Evolutionary conservation across 139 green algal species (phyloP).

Genomic region (Eudorina sp.): DNA sequence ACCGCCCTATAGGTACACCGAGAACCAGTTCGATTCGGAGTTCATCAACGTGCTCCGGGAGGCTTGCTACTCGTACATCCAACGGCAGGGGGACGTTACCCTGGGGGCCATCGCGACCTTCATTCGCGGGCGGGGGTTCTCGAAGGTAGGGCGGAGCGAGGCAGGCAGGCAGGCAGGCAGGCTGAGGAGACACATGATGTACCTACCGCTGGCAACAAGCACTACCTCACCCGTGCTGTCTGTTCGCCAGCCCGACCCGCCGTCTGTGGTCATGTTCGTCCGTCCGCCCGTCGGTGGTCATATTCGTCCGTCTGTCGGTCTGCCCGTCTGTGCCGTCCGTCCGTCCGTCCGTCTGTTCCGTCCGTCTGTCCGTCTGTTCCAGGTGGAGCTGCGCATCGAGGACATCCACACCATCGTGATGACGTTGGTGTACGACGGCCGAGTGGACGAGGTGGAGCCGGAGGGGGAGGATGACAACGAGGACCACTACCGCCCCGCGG

Average conservation of each 20-base stretch:
- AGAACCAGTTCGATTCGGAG: conserved; percentile 90
- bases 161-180: not conserved
- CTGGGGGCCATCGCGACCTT: conserved; percentile 74
- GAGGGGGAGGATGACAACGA: conserved; percentile 51
- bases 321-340: no score
- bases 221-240: no score
- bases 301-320: no score
- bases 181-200: no score
- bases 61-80: conserved; percentile 74
- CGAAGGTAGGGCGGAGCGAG: conserved; percentile 34
- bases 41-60: conserved; percentile 88
- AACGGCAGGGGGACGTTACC: conserved; percentile 59
- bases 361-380: no score
- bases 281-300: no score
- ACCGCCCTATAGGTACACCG: conserved; percentile 84
- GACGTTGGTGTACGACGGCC: conserved; percentile 86
- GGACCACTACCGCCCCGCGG: conserved; percentile 54
- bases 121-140: conserved; percentile 72
- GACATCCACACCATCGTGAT: conserved; percentile 84
- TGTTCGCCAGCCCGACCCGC: no score
- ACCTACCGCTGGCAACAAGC: no score
- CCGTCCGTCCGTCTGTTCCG: no score
- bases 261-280: no score
- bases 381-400: conserved; percentile 75
- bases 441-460: conserved; percentile 73